Evolutionary conservation across 1,139 yeast species (phyloP).

Genomic region (Blastobotrys petasosporus): DNA sequence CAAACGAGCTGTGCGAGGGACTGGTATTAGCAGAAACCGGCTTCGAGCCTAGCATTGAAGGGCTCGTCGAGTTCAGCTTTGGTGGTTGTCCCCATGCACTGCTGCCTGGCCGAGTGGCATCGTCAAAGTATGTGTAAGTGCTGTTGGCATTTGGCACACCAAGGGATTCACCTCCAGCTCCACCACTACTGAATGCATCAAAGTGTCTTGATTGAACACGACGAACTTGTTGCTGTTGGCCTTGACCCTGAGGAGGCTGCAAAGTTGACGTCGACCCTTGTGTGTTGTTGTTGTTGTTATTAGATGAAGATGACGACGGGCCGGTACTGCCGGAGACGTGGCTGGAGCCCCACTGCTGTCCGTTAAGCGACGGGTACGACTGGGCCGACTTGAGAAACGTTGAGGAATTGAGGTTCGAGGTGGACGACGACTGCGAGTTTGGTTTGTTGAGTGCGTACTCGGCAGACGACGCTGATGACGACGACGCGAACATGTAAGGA

Average conservation of each 20-base stretch:
- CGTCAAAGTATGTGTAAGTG: conserved; percentile 11
- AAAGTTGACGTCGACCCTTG: too few relatives aligned
- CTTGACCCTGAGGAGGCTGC: not conserved
- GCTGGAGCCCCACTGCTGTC: not conserved
- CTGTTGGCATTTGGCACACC: not conserved
- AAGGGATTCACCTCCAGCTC: conserved; percentile 1
- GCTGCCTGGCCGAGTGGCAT: not conserved
- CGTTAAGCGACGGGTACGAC: conserved; percentile 4
- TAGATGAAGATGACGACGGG: conserved; percentile 2
- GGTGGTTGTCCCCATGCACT: too few relatives aligned
- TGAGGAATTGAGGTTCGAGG: conserved; percentile 1
- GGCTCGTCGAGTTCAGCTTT: too few relatives aligned
- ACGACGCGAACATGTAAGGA: conserved; percentile 7
- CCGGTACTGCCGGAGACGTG: not conserved
- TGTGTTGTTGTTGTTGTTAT: not conserved
- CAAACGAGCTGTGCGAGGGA: conserved; percentile 1
- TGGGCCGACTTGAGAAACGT: conserved; percentile 10
- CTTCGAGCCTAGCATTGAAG: not conserved
- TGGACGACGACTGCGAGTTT: conserved; percentile 1
- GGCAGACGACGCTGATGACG: not conserved
- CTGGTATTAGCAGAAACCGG: not conserved
- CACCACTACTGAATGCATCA: conserved; percentile 19
- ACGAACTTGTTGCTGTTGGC: conserved; percentile 10
- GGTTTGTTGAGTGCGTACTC: conserved; percentile 4
- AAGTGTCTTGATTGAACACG: conserved; percentile 26